Conservation (phyloP, 257 asterid species). For the Solanum etuberosum region DNA sequence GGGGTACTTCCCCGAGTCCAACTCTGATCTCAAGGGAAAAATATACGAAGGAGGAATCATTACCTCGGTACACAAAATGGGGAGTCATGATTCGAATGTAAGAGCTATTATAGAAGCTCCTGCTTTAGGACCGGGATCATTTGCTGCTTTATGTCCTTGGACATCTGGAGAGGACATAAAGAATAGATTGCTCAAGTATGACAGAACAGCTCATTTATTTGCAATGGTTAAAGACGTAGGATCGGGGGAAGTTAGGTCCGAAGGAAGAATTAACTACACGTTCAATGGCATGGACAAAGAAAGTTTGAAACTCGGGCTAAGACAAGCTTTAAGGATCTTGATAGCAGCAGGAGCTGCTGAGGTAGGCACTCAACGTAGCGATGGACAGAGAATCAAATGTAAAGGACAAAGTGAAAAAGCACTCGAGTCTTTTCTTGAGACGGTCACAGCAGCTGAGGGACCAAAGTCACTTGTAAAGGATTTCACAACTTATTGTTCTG, state of each 20-base stretch:
- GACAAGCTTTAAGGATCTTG: constrained; percentile 40
- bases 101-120: constrained; percentile 55
- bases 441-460: constrained; percentile 45
- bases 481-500: constrained; percentile 59
- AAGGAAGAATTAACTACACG: constrained; percentile 40
- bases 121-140: constrained; percentile 53
- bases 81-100: constrained; percentile 9
- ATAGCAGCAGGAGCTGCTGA: constrained; percentile 81
- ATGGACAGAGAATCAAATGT: constrained; percentile 54
- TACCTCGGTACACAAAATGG: constrained; percentile 56
- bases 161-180: constrained; percentile 43
- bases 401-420: constrained; percentile 27
- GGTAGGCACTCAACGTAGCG: constrained; percentile 71
- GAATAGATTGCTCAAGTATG: constrained; percentile 30
- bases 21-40: constrained; percentile 35
- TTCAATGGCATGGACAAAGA: constrained; percentile 35
- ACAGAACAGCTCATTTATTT: constrained; percentile 60
- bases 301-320: constrained; percentile 37
- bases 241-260: constrained; percentile 25
- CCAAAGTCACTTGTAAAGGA: constrained; percentile 39
- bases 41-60: constrained; percentile 73
- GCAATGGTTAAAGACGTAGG: constrained; percentile 60
- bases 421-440: constrained; percentile 44
- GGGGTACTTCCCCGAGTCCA: constrained; percentile 69
- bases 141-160: constrained; percentile 60